A percentile compares a stretch with the other conserved stretches of the same genome.
These are phyloP conservation scores for Fusarium clavum DNA, from an alignment of 2,329 filamentous ascomycete genomes.

Conservation along the genomic window DNA sequence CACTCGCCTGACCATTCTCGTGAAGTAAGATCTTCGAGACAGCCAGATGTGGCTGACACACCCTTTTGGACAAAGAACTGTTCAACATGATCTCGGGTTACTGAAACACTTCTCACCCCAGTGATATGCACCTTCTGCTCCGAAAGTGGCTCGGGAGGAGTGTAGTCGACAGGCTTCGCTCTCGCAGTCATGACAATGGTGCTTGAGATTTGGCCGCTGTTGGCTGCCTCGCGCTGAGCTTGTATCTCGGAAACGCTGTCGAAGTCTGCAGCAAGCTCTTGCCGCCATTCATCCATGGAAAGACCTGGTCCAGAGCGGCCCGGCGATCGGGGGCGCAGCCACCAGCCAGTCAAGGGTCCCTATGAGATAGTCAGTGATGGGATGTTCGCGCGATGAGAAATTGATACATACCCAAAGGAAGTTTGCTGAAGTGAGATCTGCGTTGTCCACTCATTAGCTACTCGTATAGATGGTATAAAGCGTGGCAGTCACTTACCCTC, in stretches of 20 bases:
- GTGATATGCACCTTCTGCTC: constrained; percentile 25
- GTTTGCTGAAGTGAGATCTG: constrained; percentile 40
- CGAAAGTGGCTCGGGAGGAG: constrained; percentile 17
- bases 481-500: constrained; percentile 27
- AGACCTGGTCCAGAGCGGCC: constrained; percentile 41
- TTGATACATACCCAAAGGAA: constrained; percentile 36
- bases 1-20: constrained; percentile 36
- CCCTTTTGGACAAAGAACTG: constrained; percentile 16
- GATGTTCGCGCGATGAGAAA: rapidly evolving
- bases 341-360: constrained; percentile 42
- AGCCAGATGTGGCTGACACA: constrained; percentile 23
- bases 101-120: constrained; percentile 10
- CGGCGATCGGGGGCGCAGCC: constrained; percentile 41
- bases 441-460: constrained; percentile 5
- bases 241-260: constrained; percentile 38
- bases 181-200: constrained; percentile 41
- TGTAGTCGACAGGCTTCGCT: constrained; percentile 26
- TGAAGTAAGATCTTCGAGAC: constrained; percentile 26
- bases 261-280: constrained; percentile 37
- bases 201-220: constrained; percentile 32
- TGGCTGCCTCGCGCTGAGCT: constrained; percentile 7
- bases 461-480: background rate
- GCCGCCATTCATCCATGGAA: constrained; percentile 42
- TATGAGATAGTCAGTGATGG: constrained; percentile 7
- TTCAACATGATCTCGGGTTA: constrained; percentile 8